Conservation (phyloP, 2,329 filamentous ascomycete genomes). For the Paecilomyces sp. region DNA sequence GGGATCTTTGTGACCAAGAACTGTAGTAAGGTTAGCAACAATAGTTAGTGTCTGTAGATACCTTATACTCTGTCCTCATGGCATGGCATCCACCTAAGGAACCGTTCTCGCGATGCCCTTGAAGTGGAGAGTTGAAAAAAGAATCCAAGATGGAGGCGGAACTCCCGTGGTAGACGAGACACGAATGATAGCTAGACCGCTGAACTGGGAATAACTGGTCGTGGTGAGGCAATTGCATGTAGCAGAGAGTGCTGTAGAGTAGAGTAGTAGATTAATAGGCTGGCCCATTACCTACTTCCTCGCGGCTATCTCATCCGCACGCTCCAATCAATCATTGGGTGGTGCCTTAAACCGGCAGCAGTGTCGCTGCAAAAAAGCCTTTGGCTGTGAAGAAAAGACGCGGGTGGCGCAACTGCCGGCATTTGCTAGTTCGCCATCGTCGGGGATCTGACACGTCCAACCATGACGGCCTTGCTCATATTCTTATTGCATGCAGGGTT, state of each 20-base stretch:
- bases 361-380: background rate
- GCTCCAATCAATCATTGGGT: background rate
- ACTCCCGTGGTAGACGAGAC: too few relatives aligned
- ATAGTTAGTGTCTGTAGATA: too few relatives aligned
- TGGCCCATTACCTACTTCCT: background rate
- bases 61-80: background rate
- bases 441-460: background rate
- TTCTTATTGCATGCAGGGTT: background rate
- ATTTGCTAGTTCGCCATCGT: background rate
- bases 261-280: background rate
- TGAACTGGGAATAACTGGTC: too few relatives aligned
- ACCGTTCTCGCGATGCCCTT: background rate
- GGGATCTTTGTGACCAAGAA: too few relatives aligned
- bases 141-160: background rate
- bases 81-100: too few relatives aligned
- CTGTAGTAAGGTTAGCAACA: too few relatives aligned
- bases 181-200: too few relatives aligned
- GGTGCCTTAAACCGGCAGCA: background rate
- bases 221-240: too few relatives aligned
- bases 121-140: background rate
- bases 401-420: background rate
- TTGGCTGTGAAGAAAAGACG: background rate
- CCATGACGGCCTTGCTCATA: background rate
- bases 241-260: background rate
- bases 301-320: background rate